phyloP scores from a whole-genome alignment of 1,284 basidiomycete genomes.

The Trichosporon sp. region DNA sequence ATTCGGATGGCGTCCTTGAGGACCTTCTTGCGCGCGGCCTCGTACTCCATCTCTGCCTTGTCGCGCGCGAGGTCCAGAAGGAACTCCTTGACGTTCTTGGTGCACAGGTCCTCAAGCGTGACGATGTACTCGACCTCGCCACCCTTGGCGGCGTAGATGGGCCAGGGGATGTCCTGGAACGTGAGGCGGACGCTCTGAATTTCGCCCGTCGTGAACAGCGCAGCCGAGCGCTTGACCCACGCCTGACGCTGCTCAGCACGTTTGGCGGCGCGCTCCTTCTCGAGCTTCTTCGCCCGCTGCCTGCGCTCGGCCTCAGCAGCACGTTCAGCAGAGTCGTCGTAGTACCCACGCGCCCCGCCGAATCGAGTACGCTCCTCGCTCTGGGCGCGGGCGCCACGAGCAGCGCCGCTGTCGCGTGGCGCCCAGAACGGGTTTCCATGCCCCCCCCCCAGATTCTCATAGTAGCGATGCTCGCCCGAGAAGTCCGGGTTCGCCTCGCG shows the following conservation, averaged over 20 bases:
- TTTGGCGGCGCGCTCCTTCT: neutral
- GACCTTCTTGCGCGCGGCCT: slow-evolving; percentile 41
- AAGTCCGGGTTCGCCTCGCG: neutral
- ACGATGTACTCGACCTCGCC: slow-evolving; percentile 29
- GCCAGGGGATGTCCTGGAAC: slow-evolving; percentile 75
- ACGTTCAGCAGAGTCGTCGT: neutral
- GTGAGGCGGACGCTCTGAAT: slow-evolving; percentile 35
- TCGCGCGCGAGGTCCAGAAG: slow-evolving; percentile 54
- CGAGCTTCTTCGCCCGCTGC: neutral
- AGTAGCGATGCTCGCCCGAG: neutral
- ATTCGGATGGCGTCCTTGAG: slow-evolving; percentile 59
- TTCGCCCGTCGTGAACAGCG: slow-evolving; percentile 22
- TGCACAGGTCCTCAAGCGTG: slow-evolving; percentile 54
- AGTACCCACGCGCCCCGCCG: neutral
- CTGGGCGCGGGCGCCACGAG: neutral
- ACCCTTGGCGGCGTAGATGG: slow-evolving; percentile 52
- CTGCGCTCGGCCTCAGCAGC: neutral
- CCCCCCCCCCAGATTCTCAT: neutral
- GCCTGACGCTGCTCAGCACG: slow-evolving; percentile 12
- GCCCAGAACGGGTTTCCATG: neutral
- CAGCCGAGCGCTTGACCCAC: slow-evolving; percentile 21
- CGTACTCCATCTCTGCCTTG: slow-evolving; percentile 46
- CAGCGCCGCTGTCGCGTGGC: neutral
- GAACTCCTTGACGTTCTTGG: slow-evolving; percentile 57
- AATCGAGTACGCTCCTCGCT: neutral